Base-by-base conservation (phyloP, 805 yeast species). In the Kodamaea kaohsiungensis region DNA sequence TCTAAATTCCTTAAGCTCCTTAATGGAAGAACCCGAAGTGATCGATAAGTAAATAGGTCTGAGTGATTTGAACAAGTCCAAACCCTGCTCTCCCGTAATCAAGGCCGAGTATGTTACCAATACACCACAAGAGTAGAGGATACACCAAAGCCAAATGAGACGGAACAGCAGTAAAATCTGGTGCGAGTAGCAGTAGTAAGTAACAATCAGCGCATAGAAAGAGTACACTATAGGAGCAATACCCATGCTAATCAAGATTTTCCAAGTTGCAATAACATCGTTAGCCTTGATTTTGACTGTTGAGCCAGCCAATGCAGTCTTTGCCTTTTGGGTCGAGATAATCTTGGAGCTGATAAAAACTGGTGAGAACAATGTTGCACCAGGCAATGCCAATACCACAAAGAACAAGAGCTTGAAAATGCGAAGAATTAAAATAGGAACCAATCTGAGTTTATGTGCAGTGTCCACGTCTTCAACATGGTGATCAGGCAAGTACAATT, bases 201-300 rank as follows among this genome's bases (percentile, higher is more conserved):
- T 72, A 17, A 89, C 87, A 13, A 88, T 58, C 2, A 81, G 67
- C 0, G 98, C 91, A 71, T 95, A 95, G 54, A 88, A 76, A 38
- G 85, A 83, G 75, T 93, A 95, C 27, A 95, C 74, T 43, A 90
- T 68, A 2, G 99, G 99, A 0, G 98, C 96, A 52, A 90, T 73
- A 4, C 93, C 96, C 82, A 95, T 81, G 35, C 92, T 85, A 40
- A 93, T 91, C 58, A 95, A 76, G 47, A 95, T 87, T 70, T 95
- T 95, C 99, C 99, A 95, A 1, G 98, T 92, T 1, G 98, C 98
- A 56, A 95, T 82, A 22, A 95, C 98, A 69, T 95, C 99, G 54
- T 85, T 87, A 15, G 96, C 99, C 65, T 86, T 85, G 56, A 95
- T 86, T 68, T 95, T 95, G 18, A 95, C 99, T 0, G 91, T 81